phyloP scores from a whole-genome alignment of 108 stramenopile genomes.

The Pseudonitzschia delicatissima region DNA sequence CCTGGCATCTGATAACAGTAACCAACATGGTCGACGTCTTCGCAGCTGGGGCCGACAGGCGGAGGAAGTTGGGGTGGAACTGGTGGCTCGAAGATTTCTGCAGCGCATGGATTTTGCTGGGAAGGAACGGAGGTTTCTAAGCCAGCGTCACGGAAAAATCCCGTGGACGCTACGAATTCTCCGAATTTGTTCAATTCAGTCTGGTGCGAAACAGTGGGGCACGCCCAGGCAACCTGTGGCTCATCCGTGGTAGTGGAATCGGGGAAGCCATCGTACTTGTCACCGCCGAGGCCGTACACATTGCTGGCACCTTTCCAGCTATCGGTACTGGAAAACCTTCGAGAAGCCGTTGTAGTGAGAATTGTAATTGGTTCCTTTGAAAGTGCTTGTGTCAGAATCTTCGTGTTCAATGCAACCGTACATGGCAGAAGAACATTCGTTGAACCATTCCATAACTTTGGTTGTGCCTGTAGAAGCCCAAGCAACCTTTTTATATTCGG shows the following conservation, averaged over 20 bases:
- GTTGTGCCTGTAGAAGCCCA: neutral
- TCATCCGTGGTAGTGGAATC: neutral
- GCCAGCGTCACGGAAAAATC: neutral
- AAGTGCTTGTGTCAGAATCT: neutral
- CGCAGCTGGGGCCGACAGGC: neutral
- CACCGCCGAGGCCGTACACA: neutral
- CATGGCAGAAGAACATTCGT: neutral
- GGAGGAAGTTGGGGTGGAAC: neutral
- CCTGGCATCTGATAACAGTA: neutral
- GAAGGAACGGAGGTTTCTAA: neutral
- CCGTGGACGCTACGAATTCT: neutral
- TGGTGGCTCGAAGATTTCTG: neutral
- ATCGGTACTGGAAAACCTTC: neutral
- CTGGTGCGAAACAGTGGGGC: neutral
- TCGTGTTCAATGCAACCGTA: neutral
- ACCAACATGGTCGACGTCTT: neutral
- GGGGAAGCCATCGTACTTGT: neutral
- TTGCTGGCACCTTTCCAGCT: neutral
- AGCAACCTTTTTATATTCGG: neutral
- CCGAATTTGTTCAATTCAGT: neutral
- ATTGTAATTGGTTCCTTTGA: neutral
- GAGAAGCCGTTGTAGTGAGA: neutral
- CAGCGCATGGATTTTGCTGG: neutral
- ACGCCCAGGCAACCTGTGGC: neutral
- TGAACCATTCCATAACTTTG: constrained; percentile 5